Evolutionary conservation across 768 basidiomycete species (phyloP).

Genomic region (Ephemerocybe angulata): DNA sequence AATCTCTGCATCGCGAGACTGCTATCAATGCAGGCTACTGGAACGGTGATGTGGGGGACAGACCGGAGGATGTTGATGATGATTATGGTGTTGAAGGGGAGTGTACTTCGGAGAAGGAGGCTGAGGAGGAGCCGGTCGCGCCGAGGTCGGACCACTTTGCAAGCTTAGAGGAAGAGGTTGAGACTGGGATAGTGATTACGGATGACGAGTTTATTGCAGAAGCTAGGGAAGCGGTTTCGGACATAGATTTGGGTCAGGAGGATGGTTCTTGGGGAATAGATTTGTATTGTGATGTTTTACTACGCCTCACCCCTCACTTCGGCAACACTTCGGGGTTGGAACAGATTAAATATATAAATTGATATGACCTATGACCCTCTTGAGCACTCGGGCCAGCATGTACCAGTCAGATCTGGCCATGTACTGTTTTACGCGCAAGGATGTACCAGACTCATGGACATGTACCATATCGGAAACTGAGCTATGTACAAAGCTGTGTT

Average conservation of each 20-base stretch:
- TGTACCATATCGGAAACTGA: too few relatives aligned
- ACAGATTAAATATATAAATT: not conserved
- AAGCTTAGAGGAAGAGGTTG: slow-evolving; percentile 3
- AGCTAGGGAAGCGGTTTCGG: slow-evolving; percentile 3
- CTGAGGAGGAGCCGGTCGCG: slow-evolving; percentile 3
- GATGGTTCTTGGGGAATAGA: slow-evolving; percentile 21
- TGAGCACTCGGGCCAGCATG: not conserved
- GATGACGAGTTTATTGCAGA: slow-evolving; percentile 15
- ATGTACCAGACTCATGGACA: too few relatives aligned
- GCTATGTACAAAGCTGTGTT: too few relatives aligned
- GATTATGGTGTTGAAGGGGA: slow-evolving; percentile 12
- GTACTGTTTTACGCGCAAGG: not conserved
- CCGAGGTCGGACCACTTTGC: not conserved
- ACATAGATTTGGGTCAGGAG: slow-evolving; percentile 15
- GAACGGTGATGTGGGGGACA: slow-evolving; percentile 21
- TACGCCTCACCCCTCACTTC: slow-evolving; percentile 4
- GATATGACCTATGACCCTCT: too few relatives aligned
- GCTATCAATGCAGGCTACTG: slow-evolving; percentile 24
- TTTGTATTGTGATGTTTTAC: slow-evolving; percentile 13
- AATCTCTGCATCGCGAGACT: slow-evolving; percentile 11
- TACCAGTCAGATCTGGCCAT: not conserved
- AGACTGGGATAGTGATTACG: slow-evolving; percentile 11
- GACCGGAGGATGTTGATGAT: slow-evolving; percentile 1
- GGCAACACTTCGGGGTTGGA: not conserved
- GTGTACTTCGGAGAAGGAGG: not conserved